These are phyloP conservation scores for Citrus hindsii DNA, from an alignment of 345 rosid genomes.

Conservation along the genomic window DNA sequence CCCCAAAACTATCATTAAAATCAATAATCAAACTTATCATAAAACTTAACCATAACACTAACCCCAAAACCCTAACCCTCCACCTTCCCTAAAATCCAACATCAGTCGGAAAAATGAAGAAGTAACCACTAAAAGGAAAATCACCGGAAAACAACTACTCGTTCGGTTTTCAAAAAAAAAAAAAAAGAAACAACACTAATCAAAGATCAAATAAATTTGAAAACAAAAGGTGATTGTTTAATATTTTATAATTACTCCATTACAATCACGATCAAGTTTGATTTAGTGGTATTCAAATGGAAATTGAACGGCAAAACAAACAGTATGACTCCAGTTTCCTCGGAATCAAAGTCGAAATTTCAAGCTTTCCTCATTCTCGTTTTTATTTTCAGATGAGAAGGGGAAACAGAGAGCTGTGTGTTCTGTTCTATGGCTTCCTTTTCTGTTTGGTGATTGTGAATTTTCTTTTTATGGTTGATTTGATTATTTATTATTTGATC, in stretches of 20 bases:
- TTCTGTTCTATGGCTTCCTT: neutral
- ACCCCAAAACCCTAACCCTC: constrained; percentile 25
- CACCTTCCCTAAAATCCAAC: constrained; percentile 65
- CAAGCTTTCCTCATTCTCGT: neutral
- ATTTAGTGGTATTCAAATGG: neutral
- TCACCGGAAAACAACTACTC: neutral
- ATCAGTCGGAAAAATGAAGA: constrained; percentile 19
- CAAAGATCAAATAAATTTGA: neutral
- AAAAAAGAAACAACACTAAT: neutral
- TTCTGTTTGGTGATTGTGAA: neutral
- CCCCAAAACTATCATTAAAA: neutral
- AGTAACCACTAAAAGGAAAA: neutral
- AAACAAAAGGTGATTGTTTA: neutral
- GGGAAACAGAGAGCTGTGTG: neutral
- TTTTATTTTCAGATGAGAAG: neutral
- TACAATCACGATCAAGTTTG: constrained; percentile 4
- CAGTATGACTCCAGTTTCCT: constrained; percentile 1
- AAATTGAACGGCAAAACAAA: constrained; percentile 1
- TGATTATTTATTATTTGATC: neutral
- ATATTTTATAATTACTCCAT: neutral
- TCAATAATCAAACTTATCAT: constrained; percentile 11
- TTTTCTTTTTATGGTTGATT: neutral
- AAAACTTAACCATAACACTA: constrained; percentile 18
- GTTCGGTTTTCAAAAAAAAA: neutral
- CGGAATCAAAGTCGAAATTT: constrained; percentile 1